Percentiles rank a stretch among this genome's conserved stretches.
These are phyloP conservation scores for Mycena rosella DNA, from an alignment of 768 basidiomycete genomes.

Conservation along the genomic window DNA sequence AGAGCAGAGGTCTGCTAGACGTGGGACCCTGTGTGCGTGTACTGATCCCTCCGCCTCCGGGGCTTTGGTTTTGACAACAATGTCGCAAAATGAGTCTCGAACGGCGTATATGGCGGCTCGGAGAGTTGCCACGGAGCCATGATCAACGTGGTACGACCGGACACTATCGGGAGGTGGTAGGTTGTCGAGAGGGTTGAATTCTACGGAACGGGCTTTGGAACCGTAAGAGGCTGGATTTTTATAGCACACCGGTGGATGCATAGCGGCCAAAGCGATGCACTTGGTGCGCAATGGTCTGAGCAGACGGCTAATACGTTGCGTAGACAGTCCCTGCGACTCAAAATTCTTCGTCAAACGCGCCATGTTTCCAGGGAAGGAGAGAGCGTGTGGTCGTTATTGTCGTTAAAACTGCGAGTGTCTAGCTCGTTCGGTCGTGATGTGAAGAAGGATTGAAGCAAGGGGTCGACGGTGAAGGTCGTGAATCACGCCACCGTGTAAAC, in stretches of 20 bases:
- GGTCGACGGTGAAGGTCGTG: too few species aligned
- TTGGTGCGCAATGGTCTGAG: slow-evolving; percentile 63
- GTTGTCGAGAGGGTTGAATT: slow-evolving; percentile 33
- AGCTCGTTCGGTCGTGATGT: too few species aligned
- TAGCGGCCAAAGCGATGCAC: slow-evolving; percentile 52
- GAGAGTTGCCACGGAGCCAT: slow-evolving; percentile 16
- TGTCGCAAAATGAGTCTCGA: slow-evolving; percentile 67
- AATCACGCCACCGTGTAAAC: too few species aligned
- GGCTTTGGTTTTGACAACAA: slow-evolving; percentile 54
- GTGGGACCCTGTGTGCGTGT: slow-evolving; percentile 41
- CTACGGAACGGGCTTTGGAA: slow-evolving; percentile 24
- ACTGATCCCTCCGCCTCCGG: neutral
- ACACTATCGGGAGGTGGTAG: slow-evolving; percentile 53
- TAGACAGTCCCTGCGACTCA: slow-evolving; percentile 48
- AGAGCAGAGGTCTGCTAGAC: slow-evolving; percentile 62
- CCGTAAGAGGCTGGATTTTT: slow-evolving; percentile 32
- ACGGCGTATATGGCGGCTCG: slow-evolving; percentile 57
- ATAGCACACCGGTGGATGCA: slow-evolving; percentile 35
- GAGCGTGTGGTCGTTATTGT: neutral
- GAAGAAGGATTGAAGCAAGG: too few species aligned
- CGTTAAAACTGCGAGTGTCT: neutral
- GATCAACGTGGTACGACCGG: slow-evolving; percentile 37
- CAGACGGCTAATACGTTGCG: slow-evolving; percentile 58
- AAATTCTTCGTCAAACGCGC: neutral
- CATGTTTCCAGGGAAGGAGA: neutral